These are phyloP conservation scores for Pseudopithomyces maydicus DNA, from an alignment of 2,329 filamentous ascomycete genomes.

Conservation along the genomic window DNA sequence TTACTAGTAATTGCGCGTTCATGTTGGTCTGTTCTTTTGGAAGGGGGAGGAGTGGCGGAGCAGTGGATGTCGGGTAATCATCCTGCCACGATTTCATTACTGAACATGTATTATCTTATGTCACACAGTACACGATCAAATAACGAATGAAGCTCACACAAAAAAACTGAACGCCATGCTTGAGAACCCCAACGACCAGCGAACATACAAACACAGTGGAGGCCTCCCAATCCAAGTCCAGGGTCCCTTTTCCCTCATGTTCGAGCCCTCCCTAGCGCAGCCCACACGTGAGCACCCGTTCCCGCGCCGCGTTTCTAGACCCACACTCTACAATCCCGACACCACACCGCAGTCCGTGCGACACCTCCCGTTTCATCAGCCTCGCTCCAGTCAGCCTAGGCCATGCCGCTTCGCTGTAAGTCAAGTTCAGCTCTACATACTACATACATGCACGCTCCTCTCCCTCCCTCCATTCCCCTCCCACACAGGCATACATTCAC, in stretches of 20 bases:
- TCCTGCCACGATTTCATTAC: no score
- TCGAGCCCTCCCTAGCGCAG: background rate
- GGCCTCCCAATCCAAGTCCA: no score
- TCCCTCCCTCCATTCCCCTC: background rate
- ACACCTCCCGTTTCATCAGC: conserved; percentile 33
- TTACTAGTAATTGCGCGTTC: no score
- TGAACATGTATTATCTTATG: background rate
- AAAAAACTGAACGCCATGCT: no score
- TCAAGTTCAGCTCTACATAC: conserved; percentile 12
- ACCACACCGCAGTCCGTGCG: conserved; percentile 26
- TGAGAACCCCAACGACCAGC: no score
- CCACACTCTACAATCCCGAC: conserved; percentile 2
- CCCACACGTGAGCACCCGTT: conserved; percentile 13
- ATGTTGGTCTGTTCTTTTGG: background rate
- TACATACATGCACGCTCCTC: no score
- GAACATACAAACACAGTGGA: no score
- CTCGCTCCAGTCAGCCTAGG: conserved; percentile 19
- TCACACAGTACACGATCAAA: no score
- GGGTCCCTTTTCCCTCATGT: background rate
- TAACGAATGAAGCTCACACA: no score
- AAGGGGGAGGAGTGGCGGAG: background rate
- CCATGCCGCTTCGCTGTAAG: conserved; percentile 14
- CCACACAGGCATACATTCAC: background rate
- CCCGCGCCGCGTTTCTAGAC: background rate
- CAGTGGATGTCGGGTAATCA: background rate